Evolutionary conservation across 495 filamentous ascomycete species (phyloP).

Genomic region (Penicillium tannophilum): DNA sequence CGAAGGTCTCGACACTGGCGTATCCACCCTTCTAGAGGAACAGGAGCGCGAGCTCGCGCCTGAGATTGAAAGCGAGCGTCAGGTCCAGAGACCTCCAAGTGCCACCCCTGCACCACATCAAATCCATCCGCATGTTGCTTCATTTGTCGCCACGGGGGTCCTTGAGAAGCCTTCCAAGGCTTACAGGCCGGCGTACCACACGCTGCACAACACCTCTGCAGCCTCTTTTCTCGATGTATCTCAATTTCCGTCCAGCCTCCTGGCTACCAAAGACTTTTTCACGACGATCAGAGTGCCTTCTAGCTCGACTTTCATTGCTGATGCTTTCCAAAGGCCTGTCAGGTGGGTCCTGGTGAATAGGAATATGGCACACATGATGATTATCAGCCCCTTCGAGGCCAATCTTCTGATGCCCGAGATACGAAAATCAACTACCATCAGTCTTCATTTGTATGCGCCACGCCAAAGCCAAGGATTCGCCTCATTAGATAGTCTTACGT

Average conservation of each 20-base stretch:
- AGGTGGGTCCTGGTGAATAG: constrained; percentile 7
- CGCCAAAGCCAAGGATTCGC: constrained; percentile 45
- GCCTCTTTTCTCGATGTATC: constrained; percentile 27
- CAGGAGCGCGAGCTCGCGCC: constrained; percentile 69
- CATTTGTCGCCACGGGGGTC: constrained; percentile 37
- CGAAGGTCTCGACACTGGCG: constrained; percentile 29
- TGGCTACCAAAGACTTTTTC: constrained; percentile 60
- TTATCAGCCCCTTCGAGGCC: constrained; percentile 68
- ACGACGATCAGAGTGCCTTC: constrained; percentile 39
- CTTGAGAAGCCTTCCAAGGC: constrained; percentile 26
- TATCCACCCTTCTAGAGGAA: constrained; percentile 60
- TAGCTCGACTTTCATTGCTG: neutral
- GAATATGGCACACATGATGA: constrained; percentile 32
- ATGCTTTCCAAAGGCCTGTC: neutral
- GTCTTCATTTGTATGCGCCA: constrained; percentile 61
- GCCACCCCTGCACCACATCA: constrained; percentile 40
- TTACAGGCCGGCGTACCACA: constrained; percentile 51
- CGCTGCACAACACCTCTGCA: constrained; percentile 44
- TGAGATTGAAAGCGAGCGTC: constrained; percentile 61
- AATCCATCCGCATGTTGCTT: constrained; percentile 48
- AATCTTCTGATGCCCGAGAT: constrained; percentile 51
- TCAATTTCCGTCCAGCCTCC: constrained; percentile 44
- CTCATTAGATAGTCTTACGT: constrained; percentile 50
- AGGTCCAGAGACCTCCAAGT: constrained; percentile 51
- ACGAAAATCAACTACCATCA: constrained; percentile 29